Evolutionary conservation across 371 early-diverging fungal species (phyloP).

Genomic region (Actinomucor elegans): DNA sequence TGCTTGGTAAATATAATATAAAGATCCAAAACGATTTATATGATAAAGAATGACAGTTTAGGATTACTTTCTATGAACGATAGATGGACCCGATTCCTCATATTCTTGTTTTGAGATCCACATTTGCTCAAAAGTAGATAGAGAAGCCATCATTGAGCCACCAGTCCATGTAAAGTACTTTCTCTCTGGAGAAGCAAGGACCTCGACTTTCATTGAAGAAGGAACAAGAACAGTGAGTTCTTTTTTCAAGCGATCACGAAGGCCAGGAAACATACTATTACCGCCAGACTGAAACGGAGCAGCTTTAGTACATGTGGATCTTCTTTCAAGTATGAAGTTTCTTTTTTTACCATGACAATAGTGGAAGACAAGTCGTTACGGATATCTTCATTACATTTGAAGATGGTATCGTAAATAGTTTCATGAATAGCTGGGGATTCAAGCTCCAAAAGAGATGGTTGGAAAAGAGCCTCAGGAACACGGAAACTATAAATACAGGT

Average conservation of each 20-base stretch:
- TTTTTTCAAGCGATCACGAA: constrained; percentile 97
- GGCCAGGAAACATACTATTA: constrained; percentile 95
- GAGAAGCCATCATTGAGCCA: constrained; percentile 99
- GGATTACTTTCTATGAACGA: constrained; percentile 99
- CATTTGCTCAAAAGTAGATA: constrained; percentile 98
- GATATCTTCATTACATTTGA: constrained; percentile 98
- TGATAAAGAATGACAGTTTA: constrained; percentile 58
- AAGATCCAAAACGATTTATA: too few relatives aligned
- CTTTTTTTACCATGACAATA: constrained; percentile 88
- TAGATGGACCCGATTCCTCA: constrained; percentile 97
- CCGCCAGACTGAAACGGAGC: constrained; percentile 74
- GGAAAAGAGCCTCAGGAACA: constrained; percentile 99
- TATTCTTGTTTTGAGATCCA: constrained; percentile 98
- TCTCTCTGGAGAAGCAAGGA: constrained; percentile 99
- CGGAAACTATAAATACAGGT: constrained; percentile 86
- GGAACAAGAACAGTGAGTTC: constrained; percentile 98
- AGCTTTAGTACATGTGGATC: too few relatives aligned
- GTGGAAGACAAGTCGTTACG: constrained; percentile 96
- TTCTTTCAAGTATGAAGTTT: too few relatives aligned
- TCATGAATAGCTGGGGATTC: constrained; percentile 95
- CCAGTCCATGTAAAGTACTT: constrained; percentile 99
- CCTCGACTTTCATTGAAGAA: constrained; percentile 99
- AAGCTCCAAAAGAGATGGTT: constrained; percentile 92
- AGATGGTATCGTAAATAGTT: constrained; percentile 94
- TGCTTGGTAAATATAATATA: too few relatives aligned